Conservation (phyloP, 352 stramenopile genomes). For the Phytopythium boreale region DNA sequence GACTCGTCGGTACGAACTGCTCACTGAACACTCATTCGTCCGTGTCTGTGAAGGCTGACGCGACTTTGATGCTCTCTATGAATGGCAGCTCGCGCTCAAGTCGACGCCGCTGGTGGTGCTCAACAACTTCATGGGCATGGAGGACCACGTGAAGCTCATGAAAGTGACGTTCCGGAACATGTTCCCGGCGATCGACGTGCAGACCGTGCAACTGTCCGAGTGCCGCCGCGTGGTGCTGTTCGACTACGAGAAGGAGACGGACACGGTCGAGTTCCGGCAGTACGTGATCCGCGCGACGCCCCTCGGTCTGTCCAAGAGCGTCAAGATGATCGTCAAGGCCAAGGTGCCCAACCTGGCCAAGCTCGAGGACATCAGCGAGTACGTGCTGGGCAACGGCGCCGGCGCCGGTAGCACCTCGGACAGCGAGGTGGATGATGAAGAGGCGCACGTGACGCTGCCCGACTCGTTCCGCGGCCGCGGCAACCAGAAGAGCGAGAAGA, state of each 20-base stretch:
- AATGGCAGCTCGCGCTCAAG: conserved; percentile 65
- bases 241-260: conserved; percentile 92
- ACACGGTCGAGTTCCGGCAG: conserved; percentile 95
- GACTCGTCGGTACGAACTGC: conserved; percentile 55
- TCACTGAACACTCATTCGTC: background rate
- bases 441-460: conserved; percentile 89
- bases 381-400: conserved; percentile 84
- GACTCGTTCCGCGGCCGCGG: conserved; percentile 90
- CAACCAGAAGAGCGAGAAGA: conserved; percentile 92
- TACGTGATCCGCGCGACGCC: conserved; percentile 96
- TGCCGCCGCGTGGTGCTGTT: conserved; percentile 97
- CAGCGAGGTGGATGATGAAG: conserved; percentile 95
- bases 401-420: conserved; percentile 88
- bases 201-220: conserved; percentile 93
- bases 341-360: conserved; percentile 94
- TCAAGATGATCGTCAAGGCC: conserved; percentile 90
- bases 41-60: background rate
- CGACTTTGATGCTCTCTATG: background rate
- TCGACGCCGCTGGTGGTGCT: conserved; percentile 95
- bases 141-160: conserved; percentile 92
- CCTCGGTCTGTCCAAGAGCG: conserved; percentile 89
- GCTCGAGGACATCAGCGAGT: conserved; percentile 96
- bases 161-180: conserved; percentile 99
- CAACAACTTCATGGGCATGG: conserved; percentile 97
- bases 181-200: conserved; percentile 98